Evolutionary conservation across 257 asterid genomes (phyloP), one percentile per base, ranked within the genome.

Genomic region (Lavandula angustifolia): DNA sequence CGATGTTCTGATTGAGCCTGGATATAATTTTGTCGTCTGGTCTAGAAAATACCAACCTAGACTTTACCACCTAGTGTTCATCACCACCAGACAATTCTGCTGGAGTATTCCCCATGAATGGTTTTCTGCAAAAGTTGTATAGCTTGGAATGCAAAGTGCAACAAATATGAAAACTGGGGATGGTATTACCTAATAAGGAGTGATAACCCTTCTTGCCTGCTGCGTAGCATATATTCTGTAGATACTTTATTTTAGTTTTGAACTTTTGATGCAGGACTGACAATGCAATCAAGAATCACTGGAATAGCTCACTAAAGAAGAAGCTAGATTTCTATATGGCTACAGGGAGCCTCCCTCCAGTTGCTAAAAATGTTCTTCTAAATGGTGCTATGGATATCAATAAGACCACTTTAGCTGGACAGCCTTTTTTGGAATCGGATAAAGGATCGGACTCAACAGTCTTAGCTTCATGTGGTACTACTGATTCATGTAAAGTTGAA

Each of bases 271-370:
- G 79, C 91, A 92, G 99, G 87, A 89, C 99, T 32, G 96, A 92
- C 69, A 92, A 92, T 77, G 89, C 96, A 67, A 90, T 92, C 80
- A 92, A 92, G 92, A 92, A 92, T 82, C 99, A 92, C 72, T 92
- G 99, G 99, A 92, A 92, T 69, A 92, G 99, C 81, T 92, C 97
- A 73, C 73, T 92, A 75, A 92, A 86, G 83, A 92, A 92, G 80
- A 92, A 89, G 82, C 65, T 80, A n/a, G 97, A 92, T 74, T 84
- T 89, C 77, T 89, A 87, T 81, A 62, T 81, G 71, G 94, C 94
- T 54, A 89, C 97, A 11, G 99, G 96, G 53, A 89, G 81, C 74
- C 95, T 92, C 62, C 96, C 95, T 17, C 90, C 88, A 6, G 81
- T 69, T 63, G 75, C 91, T 51, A 89, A 83, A 75, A 80, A 47